Base-by-base conservation (phyloP, 2,329 filamentous ascomycete genomes). In the Cryphonectria radicalis region DNA sequence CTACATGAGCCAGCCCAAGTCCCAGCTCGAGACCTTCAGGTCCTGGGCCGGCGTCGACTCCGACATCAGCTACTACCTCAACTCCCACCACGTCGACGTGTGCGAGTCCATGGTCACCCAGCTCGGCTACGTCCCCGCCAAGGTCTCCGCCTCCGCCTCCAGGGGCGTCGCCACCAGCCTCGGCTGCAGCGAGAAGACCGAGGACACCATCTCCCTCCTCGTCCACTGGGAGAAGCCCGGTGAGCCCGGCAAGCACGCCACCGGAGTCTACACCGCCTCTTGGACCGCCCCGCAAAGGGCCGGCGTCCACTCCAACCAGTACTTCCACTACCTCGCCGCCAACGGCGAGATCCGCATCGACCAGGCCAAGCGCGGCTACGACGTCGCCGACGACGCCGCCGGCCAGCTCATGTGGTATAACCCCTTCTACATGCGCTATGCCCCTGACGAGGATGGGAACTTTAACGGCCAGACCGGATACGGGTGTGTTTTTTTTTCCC, bases 51-150 rank as follows among this genome's bases (percentile, higher is more conserved):
- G 95, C 74, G 90, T 91, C 77, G 94, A 97, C 76, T 95, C 92
- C 42, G 95, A 98, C 81, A 98, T 98, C 77, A 95, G 92, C 13
- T 98, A 98, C 85, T 98, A 98, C 82, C 89, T 98, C 75, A 98
- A 98, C 87, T 94, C 91, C 74, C 95, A 98, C 84, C 95, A 98
- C 84, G 87, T 98, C 77, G 95, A 98, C 82, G 90, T 98, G 76
- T 94, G 92, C 83, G 95, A 97, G 84, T 94, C 91, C 69, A 97
- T 98, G 94, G 93, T 97, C 2, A 89, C 91, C 10, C 84, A 82
- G 75, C 83, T 85, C 32, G 92, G 91, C 63, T 97, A 92, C 81
- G 86, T 89, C 46, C 95, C 95, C 19, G 88, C 92, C 69, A 91
- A 90, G 75, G 95, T 97, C 10, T 92, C 91, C 3, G 95, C 91